Conservation (phyloP, 352 stramenopile genomes). For the Chrysophaeum taylorii region DNA sequence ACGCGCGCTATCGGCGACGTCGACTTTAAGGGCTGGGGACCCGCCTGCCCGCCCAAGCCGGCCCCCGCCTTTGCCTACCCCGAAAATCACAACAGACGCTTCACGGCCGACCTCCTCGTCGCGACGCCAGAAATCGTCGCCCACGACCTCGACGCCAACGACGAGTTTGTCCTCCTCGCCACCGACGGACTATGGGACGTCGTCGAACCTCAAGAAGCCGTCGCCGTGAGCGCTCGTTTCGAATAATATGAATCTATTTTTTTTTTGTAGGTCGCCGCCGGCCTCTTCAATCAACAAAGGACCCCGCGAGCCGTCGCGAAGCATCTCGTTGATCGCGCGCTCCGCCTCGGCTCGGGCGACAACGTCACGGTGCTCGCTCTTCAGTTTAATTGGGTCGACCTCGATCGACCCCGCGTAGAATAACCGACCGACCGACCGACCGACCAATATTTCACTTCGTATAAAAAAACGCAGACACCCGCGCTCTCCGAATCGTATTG, state of each 20-base stretch:
- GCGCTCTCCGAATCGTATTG: too few species aligned
- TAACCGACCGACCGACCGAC: too few species aligned
- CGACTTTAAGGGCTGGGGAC: conserved; percentile 21
- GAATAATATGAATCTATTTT: too few species aligned
- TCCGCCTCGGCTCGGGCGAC: conserved; percentile 20
- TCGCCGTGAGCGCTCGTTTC: too few species aligned
- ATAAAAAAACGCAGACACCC: too few species aligned
- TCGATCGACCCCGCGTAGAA: too few species aligned
- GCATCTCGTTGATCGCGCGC: conserved; percentile 11
- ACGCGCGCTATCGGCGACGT: conserved; percentile 18
- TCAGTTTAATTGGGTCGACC: too few species aligned
- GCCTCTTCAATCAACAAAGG: not conserved
- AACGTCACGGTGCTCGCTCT: conserved; percentile 21
- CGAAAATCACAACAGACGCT: not conserved
- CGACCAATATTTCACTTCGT: too few species aligned
- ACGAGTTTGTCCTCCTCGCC: conserved; percentile 15
- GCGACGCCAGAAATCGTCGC: not conserved
- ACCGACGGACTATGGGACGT: conserved; percentile 23
- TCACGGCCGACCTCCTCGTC: not conserved
- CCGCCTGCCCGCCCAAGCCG: not conserved
- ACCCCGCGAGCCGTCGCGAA: not conserved
- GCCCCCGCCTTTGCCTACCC: conserved; percentile 8
- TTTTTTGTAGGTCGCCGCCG: too few species aligned
- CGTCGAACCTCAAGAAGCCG: conserved; percentile 14
- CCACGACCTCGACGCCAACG: not conserved